phyloP scores from a whole-genome alignment of 768 basidiomycete genomes.

The Termitomyces sp. region DNA sequence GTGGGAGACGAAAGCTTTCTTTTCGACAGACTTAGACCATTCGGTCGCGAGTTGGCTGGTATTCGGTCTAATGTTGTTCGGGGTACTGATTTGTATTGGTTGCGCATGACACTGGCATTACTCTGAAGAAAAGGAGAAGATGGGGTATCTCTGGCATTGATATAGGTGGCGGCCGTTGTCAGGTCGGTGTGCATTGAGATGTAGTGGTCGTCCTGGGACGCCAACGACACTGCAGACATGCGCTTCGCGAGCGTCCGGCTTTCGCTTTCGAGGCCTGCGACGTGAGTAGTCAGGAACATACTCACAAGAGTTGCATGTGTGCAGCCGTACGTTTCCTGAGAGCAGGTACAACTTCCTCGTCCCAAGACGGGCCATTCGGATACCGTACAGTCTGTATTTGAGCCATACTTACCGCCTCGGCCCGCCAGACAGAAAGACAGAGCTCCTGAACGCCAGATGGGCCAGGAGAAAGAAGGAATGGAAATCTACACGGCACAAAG shows the following conservation, averaged over 20 bases:
- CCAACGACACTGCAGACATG: slow-evolving; percentile 68
- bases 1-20: slow-evolving; percentile 22
- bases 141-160: slow-evolving; percentile 3
- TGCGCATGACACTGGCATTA: slow-evolving; percentile 14
- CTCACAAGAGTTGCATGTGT: not conserved
- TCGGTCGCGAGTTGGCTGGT: slow-evolving; percentile 20
- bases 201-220: slow-evolving; percentile 42
- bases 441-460: slow-evolving; percentile 4
- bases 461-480: not conserved
- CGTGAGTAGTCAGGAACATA: slow-evolving; percentile 8
- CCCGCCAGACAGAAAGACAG: slow-evolving; percentile 1
- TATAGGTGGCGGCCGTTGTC: slow-evolving; percentile 2
- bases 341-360: slow-evolving; percentile 77
- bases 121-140: slow-evolving; percentile 18
- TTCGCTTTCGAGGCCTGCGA: slow-evolving; percentile 72
- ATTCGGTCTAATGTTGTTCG: slow-evolving; percentile 16
- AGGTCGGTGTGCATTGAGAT: slow-evolving; percentile 14
- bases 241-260: slow-evolving; percentile 73
- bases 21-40: slow-evolving; percentile 24
- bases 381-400: slow-evolving; percentile 37
- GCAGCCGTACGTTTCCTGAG: slow-evolving; percentile 65
- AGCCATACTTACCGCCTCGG: slow-evolving; percentile 26
- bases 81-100: slow-evolving; percentile 8
- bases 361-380: slow-evolving; percentile 57
- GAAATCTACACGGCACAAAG: slow-evolving; percentile 4